Evolutionary conservation across 495 filamentous ascomycete genomes (phyloP), one percentile per base, ranked within the genome.

Genomic region (Talaromyces wortmannii): DNA sequence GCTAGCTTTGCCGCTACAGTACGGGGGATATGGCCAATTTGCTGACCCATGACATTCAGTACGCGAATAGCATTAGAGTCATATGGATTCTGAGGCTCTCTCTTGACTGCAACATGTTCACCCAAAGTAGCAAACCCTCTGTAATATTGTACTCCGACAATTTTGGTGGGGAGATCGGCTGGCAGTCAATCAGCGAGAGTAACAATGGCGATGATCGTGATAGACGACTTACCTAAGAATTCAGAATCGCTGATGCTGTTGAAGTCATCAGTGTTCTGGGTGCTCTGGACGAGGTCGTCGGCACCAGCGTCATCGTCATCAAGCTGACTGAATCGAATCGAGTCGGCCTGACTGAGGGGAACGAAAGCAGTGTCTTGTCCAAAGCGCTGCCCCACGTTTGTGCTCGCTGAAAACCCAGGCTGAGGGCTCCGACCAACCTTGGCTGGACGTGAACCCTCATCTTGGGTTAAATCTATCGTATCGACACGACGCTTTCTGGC

Each of bases 121-220:
- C 88, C 87, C 5, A 76, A 50, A 4, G 80, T 89, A 4, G 88
- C 89, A 55, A 81, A 63, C 5, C 90, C 90, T 29, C 64, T 72
- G 67, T 97, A 97, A 66, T 84, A 95, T 50, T 85, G 78, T 11
- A 90, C 77, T 5, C 91, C 92, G 0, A 96, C 91, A 47, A 94
- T 86, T 57, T 92, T 91, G 11, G 74, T 78, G 7, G 80, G 69
- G 64, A 66, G 10, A 48, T 64, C 46, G 52, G 70, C 64, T 83
- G 59, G 29, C 15, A 15, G 17, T 10, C 31, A 50, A n/a, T 43
- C 12, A 58, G 45, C 12, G 12, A 5, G 12, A 18, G 17, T 15
- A 11, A 23, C 23, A 23, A 45, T 48, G 2, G 10, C 15, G 48
- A 23, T 15, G 17, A 36, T 8, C 15, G 17, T 30, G 16, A 8